phyloP scores from a whole-genome alignment of 2,329 filamentous ascomycete species.

The Alternaria tenuissima region DNA sequence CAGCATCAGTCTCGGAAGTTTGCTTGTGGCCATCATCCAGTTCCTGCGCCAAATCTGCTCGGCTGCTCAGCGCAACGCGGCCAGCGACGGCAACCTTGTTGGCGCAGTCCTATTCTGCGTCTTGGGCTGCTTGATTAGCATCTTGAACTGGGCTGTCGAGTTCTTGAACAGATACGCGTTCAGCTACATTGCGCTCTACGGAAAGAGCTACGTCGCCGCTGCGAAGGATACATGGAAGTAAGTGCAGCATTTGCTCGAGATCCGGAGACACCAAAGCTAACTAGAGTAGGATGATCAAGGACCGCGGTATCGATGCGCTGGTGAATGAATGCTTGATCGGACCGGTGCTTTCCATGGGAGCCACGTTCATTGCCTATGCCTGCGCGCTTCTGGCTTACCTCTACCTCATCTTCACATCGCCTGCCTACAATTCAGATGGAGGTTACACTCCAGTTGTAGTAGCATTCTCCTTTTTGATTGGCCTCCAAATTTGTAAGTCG shows the following conservation, averaged over 20 bases:
- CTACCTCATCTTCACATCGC: conserved; percentile 85
- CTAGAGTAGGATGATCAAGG: conserved; percentile 76
- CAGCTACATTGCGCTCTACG: conserved; percentile 91
- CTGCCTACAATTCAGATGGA: conserved; percentile 74
- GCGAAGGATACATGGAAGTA: conserved; percentile 87
- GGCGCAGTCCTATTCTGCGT: conserved; percentile 74
- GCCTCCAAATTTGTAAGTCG: conserved; percentile 80
- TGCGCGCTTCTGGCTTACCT: conserved; percentile 84
- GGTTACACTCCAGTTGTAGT: conserved; percentile 79
- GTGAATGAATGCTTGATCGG: conserved; percentile 83
- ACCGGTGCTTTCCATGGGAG: conserved; percentile 73
- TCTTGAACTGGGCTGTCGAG: conserved; percentile 85
- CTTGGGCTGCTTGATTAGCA: conserved; percentile 75
- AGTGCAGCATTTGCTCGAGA: conserved; percentile 29
- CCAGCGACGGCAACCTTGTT: conserved; percentile 73
- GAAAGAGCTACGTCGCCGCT: conserved; percentile 83
- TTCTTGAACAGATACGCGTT: conserved; percentile 95
- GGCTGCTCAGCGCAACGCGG: conserved; percentile 73
- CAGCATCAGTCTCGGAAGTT: conserved; percentile 84
- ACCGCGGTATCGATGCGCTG: conserved; percentile 88
- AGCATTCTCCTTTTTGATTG: conserved; percentile 87
- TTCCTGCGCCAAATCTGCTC: conserved; percentile 83
- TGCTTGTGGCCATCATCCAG: conserved; percentile 88
- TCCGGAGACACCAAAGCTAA: conserved; percentile 17
- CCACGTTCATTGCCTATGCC: conserved; percentile 82